These are phyloP conservation scores for Boletus reticulatus DNA, from an alignment of 768 basidiomycete species.

Conservation along the genomic window DNA sequence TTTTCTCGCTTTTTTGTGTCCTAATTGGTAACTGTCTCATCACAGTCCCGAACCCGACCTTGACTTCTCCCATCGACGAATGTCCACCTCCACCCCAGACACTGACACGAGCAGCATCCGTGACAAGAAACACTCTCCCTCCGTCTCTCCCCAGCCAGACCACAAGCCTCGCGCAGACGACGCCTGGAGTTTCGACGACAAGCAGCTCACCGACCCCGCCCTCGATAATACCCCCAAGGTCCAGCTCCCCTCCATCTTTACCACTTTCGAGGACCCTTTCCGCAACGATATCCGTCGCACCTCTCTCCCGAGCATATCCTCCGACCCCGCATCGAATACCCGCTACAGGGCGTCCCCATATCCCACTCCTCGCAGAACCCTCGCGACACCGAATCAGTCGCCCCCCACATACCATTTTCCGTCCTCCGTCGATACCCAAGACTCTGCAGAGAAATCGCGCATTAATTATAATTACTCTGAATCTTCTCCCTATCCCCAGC, in stretches of 20 bases:
- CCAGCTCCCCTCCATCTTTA: constrained; percentile 73
- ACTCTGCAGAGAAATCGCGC: constrained; percentile 39
- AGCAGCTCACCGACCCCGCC: constrained; percentile 39
- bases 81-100: constrained; percentile 76
- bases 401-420: constrained; percentile 60
- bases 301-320: constrained; percentile 59
- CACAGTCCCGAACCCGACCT: constrained; percentile 45
- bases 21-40: constrained; percentile 12
- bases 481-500: constrained; percentile 47
- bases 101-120: constrained; percentile 52
- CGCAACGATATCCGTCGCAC: constrained; percentile 56
- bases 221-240: constrained; percentile 49
- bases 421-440: constrained; percentile 36
- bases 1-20: constrained; percentile 4
- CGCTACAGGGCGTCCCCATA: constrained; percentile 58
- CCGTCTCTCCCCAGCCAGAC: constrained; percentile 47
- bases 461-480: constrained; percentile 41
- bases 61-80: constrained; percentile 59
- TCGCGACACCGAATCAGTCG: constrained; percentile 41
- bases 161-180: constrained; percentile 38
- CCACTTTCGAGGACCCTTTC: constrained; percentile 61
- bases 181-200: constrained; percentile 34
- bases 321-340: constrained; percentile 39
- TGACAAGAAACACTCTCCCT: constrained; percentile 64
- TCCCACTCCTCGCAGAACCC: constrained; percentile 46